A percentile compares a stretch with the other conserved stretches of the same genome.
Evolutionary conservation across 345 rosid species (phyloP).

Genomic region (Camelina laxa): DNA sequence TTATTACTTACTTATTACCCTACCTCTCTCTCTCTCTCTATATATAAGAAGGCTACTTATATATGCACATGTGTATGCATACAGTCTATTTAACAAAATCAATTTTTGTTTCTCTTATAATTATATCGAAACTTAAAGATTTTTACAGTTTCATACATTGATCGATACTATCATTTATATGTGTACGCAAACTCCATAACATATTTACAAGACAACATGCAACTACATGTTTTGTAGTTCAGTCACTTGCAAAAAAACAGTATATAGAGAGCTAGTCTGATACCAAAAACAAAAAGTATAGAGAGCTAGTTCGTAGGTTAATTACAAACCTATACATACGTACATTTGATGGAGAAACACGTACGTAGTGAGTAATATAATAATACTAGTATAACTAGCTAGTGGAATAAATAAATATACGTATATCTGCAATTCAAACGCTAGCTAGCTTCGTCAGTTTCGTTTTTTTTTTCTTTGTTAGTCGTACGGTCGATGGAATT

Average conservation of each 20-base stretch:
- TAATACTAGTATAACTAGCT: background rate
- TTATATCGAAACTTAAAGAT: background rate
- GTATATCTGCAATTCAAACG: constrained; percentile 11
- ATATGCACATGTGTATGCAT: constrained; percentile 12
- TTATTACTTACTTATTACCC: constrained; percentile 20
- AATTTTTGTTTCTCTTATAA: background rate
- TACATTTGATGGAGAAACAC: background rate
- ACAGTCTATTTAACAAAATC: background rate
- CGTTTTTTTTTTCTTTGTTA: constrained; percentile 8
- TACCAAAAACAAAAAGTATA: background rate
- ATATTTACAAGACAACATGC: background rate
- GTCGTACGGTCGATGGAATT: constrained; percentile 24
- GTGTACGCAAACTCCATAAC: background rate
- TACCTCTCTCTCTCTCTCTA: background rate
- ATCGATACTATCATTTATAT: background rate
- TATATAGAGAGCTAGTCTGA: no score
- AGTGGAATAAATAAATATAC: background rate
- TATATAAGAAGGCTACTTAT: background rate
- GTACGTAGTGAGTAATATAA: background rate
- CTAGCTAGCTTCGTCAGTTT: background rate
- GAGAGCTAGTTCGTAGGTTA: background rate
- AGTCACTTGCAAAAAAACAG: background rate
- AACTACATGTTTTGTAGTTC: background rate
- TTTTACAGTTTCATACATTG: background rate
- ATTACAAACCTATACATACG: background rate